Percentiles rank a stretch among this genome's conserved stretches.
phyloP scores from a whole-genome alignment of 78 protist genomes.

The Dictyostelium purpureum region DNA sequence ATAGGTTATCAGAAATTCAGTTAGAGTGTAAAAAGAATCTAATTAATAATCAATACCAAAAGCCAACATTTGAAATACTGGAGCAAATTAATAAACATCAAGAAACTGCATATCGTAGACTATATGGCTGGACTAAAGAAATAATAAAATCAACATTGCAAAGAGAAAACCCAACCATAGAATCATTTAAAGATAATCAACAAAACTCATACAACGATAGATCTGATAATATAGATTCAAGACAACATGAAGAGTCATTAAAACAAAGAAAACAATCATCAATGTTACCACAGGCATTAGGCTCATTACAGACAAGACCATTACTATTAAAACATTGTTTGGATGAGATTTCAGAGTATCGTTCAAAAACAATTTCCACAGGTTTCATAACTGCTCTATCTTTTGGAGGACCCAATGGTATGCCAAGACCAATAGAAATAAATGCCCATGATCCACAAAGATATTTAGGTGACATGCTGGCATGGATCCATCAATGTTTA shows the following conservation, averaged over 20 bases:
- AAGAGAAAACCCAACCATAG: not conserved
- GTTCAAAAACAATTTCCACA: conserved; percentile 13
- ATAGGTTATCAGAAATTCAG: conserved; percentile 45
- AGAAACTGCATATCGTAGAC: conserved; percentile 61
- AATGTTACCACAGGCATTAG: conserved; percentile 17
- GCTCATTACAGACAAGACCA: conserved; percentile 44
- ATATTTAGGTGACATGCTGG: conserved; percentile 91
- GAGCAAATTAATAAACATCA: conserved; percentile 39
- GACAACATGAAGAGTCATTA: too few species aligned
- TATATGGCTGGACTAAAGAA: conserved; percentile 57
- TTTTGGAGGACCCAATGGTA: conserved; percentile 87
- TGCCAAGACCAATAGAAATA: conserved; percentile 88
- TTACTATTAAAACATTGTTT: conserved; percentile 26
- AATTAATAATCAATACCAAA: conserved; percentile 13
- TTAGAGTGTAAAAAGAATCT: conserved; percentile 46
- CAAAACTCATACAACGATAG: not conserved
- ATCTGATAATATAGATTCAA: too few species aligned
- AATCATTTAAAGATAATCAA: not conserved
- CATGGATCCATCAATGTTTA: conserved; percentile 88
- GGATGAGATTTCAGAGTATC: conserved; percentile 29
- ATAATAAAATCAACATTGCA: conserved; percentile 8
- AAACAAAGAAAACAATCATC: too few species aligned
- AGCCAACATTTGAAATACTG: conserved; percentile 64
- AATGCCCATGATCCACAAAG: conserved; percentile 89
- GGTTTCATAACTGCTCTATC: conserved; percentile 80